Conservation (phyloP, 768 basidiomycete genomes). For the Phylloporus sp. region DNA sequence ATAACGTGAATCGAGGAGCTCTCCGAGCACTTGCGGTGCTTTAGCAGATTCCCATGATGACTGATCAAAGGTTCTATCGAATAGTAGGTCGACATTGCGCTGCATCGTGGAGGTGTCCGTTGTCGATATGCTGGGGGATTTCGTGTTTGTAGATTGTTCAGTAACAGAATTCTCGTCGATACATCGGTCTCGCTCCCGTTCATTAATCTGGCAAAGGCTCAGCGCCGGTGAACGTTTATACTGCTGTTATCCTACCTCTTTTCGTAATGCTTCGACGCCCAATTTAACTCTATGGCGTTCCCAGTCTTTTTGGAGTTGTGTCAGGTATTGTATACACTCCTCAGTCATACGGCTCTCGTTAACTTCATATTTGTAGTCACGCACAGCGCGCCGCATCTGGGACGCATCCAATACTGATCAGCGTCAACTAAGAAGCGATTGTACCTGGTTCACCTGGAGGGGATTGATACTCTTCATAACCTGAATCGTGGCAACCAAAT, state of each 20-base stretch:
- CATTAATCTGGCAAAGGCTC: constrained; percentile 46
- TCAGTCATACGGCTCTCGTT: constrained; percentile 90
- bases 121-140: constrained; percentile 28
- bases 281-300: constrained; percentile 84
- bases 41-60: constrained; percentile 73
- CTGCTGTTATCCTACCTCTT: constrained; percentile 50
- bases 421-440: neutral
- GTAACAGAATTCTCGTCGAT: constrained; percentile 28
- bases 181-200: constrained; percentile 55
- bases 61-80: constrained; percentile 61
- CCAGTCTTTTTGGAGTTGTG: constrained; percentile 96
- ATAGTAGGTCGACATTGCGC: constrained; percentile 71
- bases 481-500: constrained; percentile 87
- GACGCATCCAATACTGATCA: neutral
- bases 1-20: constrained; percentile 85
- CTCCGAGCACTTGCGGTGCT: constrained; percentile 80
- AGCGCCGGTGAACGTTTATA: constrained; percentile 1
- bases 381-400: constrained; percentile 88
- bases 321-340: constrained; percentile 91
- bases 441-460: constrained; percentile 55
- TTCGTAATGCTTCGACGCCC: constrained; percentile 78
- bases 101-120: constrained; percentile 37
- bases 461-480: constrained; percentile 85
- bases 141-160: constrained; percentile 37
- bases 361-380: constrained; percentile 92